phyloP scores from a whole-genome alignment of 2,329 filamentous ascomycete genomes.

The Trichoderma koningiopsis region DNA sequence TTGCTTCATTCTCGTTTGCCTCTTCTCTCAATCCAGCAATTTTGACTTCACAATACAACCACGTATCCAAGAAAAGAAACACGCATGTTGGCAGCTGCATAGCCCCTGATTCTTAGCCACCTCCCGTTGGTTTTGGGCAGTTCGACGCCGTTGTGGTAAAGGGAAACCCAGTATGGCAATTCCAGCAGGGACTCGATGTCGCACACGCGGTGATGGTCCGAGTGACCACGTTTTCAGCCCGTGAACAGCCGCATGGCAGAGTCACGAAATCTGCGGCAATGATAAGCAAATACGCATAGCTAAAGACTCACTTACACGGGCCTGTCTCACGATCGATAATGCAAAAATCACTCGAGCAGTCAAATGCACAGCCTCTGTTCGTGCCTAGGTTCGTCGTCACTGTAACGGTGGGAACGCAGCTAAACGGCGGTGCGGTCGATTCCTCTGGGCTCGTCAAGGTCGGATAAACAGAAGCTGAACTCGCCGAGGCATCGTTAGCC shows the following conservation, averaged over 20 bases:
- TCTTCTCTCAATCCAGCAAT: not conserved
- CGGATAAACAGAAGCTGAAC: not conserved
- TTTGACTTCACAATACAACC: not conserved
- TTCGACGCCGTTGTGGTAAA: conserved; percentile 27
- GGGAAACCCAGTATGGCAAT: conserved; percentile 25
- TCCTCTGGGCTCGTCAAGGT: not conserved
- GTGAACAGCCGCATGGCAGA: conserved; percentile 29
- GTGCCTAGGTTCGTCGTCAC: conserved; percentile 23
- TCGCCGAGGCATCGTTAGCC: not conserved
- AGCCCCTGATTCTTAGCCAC: not conserved
- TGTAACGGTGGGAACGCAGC: conserved; percentile 29
- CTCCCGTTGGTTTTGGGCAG: conserved; percentile 9
- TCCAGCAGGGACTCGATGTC: conserved; percentile 25
- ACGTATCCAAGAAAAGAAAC: not conserved
- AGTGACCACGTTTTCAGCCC: conserved; percentile 26
- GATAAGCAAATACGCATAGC: not conserved
- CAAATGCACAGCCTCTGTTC: conserved; percentile 22
- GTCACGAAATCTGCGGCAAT: conserved; percentile 26
- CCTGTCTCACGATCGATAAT: conserved; percentile 27
- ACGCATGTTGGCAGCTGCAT: not conserved
- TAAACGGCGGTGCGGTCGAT: not conserved
- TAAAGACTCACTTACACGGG: not conserved
- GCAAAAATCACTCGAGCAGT: conserved; percentile 28
- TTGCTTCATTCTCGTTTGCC: not conserved
- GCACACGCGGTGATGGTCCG: conserved; percentile 29